These are phyloP conservation scores for Neurospora pannonica DNA, from an alignment of 495 filamentous ascomycete species.

Conservation along the genomic window DNA sequence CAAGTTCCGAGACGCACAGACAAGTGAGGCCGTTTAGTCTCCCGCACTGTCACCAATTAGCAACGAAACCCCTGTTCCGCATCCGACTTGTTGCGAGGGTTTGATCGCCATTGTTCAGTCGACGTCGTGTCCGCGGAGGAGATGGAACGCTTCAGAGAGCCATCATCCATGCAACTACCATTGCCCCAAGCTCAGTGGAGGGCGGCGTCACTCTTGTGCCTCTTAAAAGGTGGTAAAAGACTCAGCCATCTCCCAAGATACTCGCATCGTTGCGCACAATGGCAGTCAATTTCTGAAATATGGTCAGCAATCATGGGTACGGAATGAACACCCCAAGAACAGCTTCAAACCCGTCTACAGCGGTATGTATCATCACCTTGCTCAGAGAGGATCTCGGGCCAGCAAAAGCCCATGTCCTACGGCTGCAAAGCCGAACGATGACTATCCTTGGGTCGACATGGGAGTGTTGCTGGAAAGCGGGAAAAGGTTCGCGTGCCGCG, in stretches of 20 bases:
- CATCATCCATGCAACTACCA: slow-evolving; percentile 15
- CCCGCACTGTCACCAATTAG: not conserved
- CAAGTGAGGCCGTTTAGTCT: not conserved
- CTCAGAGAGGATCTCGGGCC: not conserved
- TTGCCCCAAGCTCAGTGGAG: slow-evolving; percentile 7
- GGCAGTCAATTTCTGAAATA: not conserved
- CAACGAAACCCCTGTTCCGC: slow-evolving; percentile 7
- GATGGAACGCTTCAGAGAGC: slow-evolving; percentile 13
- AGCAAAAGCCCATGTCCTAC: not conserved
- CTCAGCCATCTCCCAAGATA: not conserved
- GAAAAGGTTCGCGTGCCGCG: slow-evolving; percentile 12
- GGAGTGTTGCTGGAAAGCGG: slow-evolving; percentile 18
- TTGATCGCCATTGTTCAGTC: slow-evolving; percentile 18
- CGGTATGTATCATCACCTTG: not conserved
- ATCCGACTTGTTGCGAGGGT: slow-evolving; percentile 12
- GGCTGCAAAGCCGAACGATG: slow-evolving; percentile 15
- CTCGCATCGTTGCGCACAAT: not conserved
- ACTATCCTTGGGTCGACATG: slow-evolving; percentile 14
- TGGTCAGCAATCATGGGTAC: not conserved
- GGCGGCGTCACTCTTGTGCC: not conserved
- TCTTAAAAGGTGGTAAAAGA: not conserved
- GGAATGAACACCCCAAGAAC: not conserved
- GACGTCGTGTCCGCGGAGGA: slow-evolving; percentile 9
- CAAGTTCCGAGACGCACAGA: slow-evolving; percentile 23
- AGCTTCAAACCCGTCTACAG: not conserved